A percentile compares a stretch with the other conserved stretches of the same genome.
These are phyloP conservation scores for Lepidium africanum DNA, from an alignment of 345 rosid genomes.

Conservation along the genomic window DNA sequence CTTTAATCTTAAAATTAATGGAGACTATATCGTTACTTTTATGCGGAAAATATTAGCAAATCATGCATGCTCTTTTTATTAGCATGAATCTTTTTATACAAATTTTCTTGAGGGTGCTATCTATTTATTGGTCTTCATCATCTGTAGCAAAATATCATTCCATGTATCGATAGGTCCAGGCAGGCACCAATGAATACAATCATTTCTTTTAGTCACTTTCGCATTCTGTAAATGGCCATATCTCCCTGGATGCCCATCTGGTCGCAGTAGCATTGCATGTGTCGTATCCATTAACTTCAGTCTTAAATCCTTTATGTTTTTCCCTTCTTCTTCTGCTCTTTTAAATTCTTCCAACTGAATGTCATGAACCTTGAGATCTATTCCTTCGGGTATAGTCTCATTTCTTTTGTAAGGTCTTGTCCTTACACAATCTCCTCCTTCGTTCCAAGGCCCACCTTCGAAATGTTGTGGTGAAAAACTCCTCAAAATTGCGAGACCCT, in stretches of 20 bases:
- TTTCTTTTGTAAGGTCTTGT: slow-evolving; percentile 49
- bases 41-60: too few relatives aligned
- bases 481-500: slow-evolving; percentile 57
- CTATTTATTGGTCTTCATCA: slow-evolving; percentile 35
- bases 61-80: too few relatives aligned
- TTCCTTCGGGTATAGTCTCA: slow-evolving; percentile 49
- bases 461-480: slow-evolving; percentile 76
- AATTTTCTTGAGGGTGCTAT: neutral
- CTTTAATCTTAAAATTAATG: neutral
- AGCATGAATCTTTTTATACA: neutral
- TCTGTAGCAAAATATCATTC: slow-evolving; percentile 62
- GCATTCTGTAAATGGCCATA: slow-evolving; percentile 51
- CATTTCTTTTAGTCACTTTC: slow-evolving; percentile 24
- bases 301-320: slow-evolving; percentile 42
- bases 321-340: slow-evolving; percentile 45
- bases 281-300: slow-evolving; percentile 54
- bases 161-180: slow-evolving; percentile 70
- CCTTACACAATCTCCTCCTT: slow-evolving; percentile 63
- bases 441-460: slow-evolving; percentile 64
- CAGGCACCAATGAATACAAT: slow-evolving; percentile 88
- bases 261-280: slow-evolving; percentile 49
- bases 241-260: slow-evolving; percentile 78
- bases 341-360: slow-evolving; percentile 63
- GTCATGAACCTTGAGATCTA: slow-evolving; percentile 48
- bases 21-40: neutral